Evolutionary conservation across 495 filamentous ascomycete genomes (phyloP), one percentile per base, ranked within the genome.

Genomic region (Xylaria palmicola): DNA sequence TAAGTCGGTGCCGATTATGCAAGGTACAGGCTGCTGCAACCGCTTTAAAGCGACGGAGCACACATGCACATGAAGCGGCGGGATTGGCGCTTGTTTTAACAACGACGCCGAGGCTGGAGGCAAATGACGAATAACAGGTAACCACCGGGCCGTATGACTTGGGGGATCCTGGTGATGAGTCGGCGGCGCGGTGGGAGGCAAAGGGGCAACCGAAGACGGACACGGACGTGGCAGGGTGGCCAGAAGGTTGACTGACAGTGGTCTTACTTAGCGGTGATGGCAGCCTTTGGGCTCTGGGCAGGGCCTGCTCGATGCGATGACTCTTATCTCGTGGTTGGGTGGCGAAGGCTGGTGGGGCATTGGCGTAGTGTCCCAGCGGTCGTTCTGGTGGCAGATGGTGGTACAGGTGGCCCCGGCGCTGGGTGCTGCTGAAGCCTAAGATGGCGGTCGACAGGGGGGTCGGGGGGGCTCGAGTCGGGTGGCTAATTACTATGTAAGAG

Each of bases 251-350:
- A 67, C 61, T 66, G 52, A 54, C 56, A 43, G 56, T 56, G 68
- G 68, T 67, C 66, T 72, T 59, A 68, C 50, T 71, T 36, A 51
- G 47, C 34, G 56, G 41, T 65, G 49, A 73, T 72, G 65, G 72
- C 65, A 66, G 70, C 66, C 66, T 68, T 65, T 71, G 68, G 60
- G 67, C 65, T 66, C 67, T 69, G 65, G 66, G 69, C 37, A 43
- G 68, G 59, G 64, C 58, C 68, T 59, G 62, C 62, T 67, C 62
- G 75, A 78, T 80, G 67, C 62, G 75, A 78, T 80, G 78, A 80
- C 78, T 80, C 78, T 76, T 80, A 65, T 58, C 48, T 65, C 62
- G 51, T 65, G 65, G 62, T 66, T 64, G 66, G 68, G 69, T 71
- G 71, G 68, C 71, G 63, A 72, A 65, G 68, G 67, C 62, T 64